These are phyloP conservation scores for Neurospora tetrasperma DNA, from an alignment of 495 filamentous ascomycete species.

Conservation along the genomic window DNA sequence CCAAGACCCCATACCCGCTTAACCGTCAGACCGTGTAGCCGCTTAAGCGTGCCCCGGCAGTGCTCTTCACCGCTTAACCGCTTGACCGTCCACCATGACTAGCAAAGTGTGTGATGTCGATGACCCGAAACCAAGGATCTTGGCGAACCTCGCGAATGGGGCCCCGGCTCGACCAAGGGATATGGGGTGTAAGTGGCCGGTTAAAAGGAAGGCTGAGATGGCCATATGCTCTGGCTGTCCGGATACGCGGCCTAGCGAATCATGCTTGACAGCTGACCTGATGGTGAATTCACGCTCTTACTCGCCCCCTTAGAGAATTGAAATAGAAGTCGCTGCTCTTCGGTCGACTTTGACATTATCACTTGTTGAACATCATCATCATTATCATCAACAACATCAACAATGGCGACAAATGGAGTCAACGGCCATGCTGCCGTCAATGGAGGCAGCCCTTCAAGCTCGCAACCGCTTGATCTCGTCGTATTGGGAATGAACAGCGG, in stretches of 20 bases:
- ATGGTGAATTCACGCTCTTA: not conserved
- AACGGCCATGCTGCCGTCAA: conserved; percentile 1
- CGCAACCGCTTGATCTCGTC: conserved; percentile 28
- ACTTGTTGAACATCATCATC: not conserved
- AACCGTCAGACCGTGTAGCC: not conserved
- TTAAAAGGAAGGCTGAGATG: not conserved
- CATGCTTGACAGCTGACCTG: not conserved
- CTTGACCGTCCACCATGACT: not conserved
- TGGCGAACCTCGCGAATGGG: not conserved
- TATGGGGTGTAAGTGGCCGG: not conserved
- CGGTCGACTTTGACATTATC: not conserved
- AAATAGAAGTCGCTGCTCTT: not conserved
- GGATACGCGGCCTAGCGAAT: not conserved
- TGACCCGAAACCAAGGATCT: not conserved
- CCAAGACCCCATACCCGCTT: not conserved
- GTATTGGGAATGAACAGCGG: conserved; percentile 44
- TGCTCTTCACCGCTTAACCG: not conserved
- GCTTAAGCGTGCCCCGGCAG: not conserved
- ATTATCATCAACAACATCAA: not conserved
- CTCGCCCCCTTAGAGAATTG: not conserved
- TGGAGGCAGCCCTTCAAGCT: not conserved
- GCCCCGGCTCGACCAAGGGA: not conserved
- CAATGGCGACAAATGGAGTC: not conserved
- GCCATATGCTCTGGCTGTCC: not conserved
- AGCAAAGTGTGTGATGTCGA: not conserved